Base-by-base conservation (phyloP, 768 basidiomycete species). In the Suillus weaverae region DNA sequence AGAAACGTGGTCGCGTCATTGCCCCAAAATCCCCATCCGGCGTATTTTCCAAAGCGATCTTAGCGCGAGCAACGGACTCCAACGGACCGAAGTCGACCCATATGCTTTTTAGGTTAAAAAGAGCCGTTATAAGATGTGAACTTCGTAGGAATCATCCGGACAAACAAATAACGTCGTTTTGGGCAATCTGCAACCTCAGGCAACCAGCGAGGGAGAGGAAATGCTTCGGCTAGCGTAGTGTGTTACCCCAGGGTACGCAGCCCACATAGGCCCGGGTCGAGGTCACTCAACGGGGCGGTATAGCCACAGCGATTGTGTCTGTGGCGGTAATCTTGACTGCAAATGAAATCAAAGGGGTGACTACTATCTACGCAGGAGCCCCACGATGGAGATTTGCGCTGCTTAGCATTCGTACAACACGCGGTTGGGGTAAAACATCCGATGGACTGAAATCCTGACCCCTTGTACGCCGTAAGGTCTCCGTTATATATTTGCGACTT, bases 401-500 rank as follows among this genome's bases (percentile, higher is more conserved):
- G 62, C 56, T n/a, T 22, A 13, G 11, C 13, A 35, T 22, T 30
- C 41, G 2, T 26, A 26, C 26, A 33, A 54, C 39, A 32, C 48
- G 54, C 20, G 43, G 18, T 36, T 33, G 54, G 9, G 11, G 22
- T 57, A 54, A 32, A 53, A 33, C 51, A 33, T 20, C 51, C 51
- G 30, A 33, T 11, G 1, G 8, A 51, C 8, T 51, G 50, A 32
- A 32, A 35, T 33, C 11, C 6, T 33, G 62, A 20, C 26, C 26
- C 36, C 38, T 64, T 55, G 13, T 33, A 66, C 62, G 65, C 65
- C 65, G 65, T 63, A 50, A 63, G 39, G 16, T 41, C 56, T 57
- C 57, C 26, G 18, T 18, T 18, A 38, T 39, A 59, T 59, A 41
- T 41, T 59, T 13, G 57, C 38, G 10, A 30, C 50, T 50, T 14